Evolutionary conservation across 345 rosid genomes (phyloP), one percentile per base, ranked within the genome.

Genomic region (Aethionema arabicum): DNA sequence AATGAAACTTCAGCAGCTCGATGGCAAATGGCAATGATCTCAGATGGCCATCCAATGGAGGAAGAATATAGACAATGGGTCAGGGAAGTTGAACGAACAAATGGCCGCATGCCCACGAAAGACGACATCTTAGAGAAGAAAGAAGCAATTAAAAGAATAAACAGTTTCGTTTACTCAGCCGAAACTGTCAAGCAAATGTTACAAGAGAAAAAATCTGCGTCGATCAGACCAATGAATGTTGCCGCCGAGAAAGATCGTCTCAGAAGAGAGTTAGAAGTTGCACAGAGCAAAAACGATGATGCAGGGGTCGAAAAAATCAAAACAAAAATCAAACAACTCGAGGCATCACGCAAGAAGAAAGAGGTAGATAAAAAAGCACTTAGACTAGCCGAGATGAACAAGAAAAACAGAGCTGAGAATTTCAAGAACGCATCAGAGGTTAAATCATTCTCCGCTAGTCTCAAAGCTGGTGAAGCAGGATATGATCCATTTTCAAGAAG

Each of bases 11-110:
- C 99, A 3, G 97, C 99, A 21, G 99, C 99, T 32, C 80, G 98
- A 77, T 90, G 99, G 99, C 96, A 95, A 77, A 95, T 90, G 98
- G 98, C 97, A 2, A 95, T 88, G 99, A 79, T 90, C 76, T 95
- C 99, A 7, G 99, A 95, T 73, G 85, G 95, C 12, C 73, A 76
- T 15, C 99, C 99, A 7, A 46, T 79, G 21, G 99, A 86, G 78
- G 97, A 90, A 59, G 98, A 95, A 73, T 95, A 75, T 68, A 88
- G 77, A 48, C 96, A 84, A 72, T 86, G 86, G 97, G 67, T 83
- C 59, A 88, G 82, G 69, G 98, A 88, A 76, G 96, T 90, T 46
- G 96, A 95, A 74, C 79, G 91, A 38, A 79, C 78, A 11, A 82
- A 88, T 64, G 96, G 96, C 39, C 80, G 96, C 39, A 74, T 88